These are phyloP conservation scores for Apostasia shenzhenica DNA, from an alignment of 106 monocot genomes.

Conservation along the genomic window DNA sequence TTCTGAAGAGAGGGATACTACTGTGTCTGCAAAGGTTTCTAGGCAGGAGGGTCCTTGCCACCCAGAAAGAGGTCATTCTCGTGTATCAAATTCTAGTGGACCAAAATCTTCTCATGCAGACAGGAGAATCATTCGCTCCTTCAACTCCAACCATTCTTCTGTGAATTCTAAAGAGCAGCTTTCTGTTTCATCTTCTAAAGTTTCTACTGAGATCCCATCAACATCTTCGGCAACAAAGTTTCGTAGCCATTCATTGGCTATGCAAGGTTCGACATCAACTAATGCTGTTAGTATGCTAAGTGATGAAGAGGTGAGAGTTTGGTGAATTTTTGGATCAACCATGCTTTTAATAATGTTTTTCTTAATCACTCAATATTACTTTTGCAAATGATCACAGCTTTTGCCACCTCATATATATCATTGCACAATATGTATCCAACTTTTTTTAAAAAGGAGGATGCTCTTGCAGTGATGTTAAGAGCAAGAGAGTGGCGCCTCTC, in stretches of 20 bases:
- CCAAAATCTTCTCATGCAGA: constrained; percentile 33
- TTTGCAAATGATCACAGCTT: no score
- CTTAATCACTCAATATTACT: no score
- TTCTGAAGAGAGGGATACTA: constrained; percentile 13
- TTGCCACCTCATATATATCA: no score
- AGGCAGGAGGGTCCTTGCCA: constrained; percentile 18
- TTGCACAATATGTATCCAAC: no score
- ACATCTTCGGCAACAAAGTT: constrained; percentile 15
- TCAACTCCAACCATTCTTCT: constrained; percentile 28
- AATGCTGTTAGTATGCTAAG: constrained; percentile 48
- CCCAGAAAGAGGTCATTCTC: constrained; percentile 18
- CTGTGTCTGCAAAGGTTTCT: neutral
- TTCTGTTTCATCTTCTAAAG: constrained; percentile 19
- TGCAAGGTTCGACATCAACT: constrained; percentile 20
- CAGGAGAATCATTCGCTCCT: constrained; percentile 24
- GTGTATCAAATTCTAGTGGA: constrained; percentile 15
- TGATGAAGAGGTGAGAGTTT: constrained; percentile 78
- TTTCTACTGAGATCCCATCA: constrained; percentile 18
- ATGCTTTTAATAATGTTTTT: neutral
- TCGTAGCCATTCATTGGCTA: constrained; percentile 22
- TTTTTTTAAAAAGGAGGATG: no score
- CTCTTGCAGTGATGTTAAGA: no score
- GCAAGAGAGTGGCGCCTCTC: no score
- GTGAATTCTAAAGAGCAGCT: constrained; percentile 30
- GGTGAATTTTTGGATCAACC: neutral